Percentiles rank a stretch among this genome's conserved stretches.
Evolutionary conservation across 2,329 filamentous ascomycete species (phyloP).

Genomic region (Colletotrichum orchidophilum): DNA sequence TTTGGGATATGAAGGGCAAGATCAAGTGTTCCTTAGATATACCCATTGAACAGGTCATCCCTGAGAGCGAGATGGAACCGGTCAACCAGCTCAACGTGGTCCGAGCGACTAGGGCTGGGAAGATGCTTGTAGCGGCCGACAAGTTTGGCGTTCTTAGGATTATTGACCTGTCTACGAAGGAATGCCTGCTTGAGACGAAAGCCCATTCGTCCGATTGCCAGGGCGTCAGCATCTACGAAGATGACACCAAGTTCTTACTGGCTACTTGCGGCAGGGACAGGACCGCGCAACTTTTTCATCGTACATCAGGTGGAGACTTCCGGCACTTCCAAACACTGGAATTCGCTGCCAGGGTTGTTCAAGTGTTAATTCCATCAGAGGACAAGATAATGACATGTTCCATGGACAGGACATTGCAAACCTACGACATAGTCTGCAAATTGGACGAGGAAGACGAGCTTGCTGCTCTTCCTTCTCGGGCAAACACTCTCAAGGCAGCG

Average conservation of each 20-base stretch:
- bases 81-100: conserved; percentile 69
- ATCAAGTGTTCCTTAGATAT: conserved; percentile 72
- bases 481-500: conserved; percentile 85
- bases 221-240: conserved; percentile 78
- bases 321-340: conserved; percentile 92
- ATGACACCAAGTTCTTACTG: conserved; percentile 70
- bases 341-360: conserved; percentile 86
- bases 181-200: conserved; percentile 76
- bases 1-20: conserved; percentile 82
- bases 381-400: conserved; percentile 87
- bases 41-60: conserved; percentile 70
- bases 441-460: conserved; percentile 71
- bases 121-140: conserved; percentile 83
- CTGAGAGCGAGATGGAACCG: conserved; percentile 60
- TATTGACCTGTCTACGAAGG: conserved; percentile 69
- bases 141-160: conserved; percentile 83
- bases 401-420: conserved; percentile 84
- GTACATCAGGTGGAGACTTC: conserved; percentile 65
- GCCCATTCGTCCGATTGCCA: conserved; percentile 89
- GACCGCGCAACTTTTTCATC: conserved; percentile 89
- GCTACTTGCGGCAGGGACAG: conserved; percentile 89
- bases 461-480: conserved; percentile 80
- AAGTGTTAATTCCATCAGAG: conserved; percentile 76
- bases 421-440: conserved; percentile 80
- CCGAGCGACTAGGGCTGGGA: conserved; percentile 67